Conservation (phyloP, 129 eudicot genomes). For the Kitagawia praeruptora region DNA sequence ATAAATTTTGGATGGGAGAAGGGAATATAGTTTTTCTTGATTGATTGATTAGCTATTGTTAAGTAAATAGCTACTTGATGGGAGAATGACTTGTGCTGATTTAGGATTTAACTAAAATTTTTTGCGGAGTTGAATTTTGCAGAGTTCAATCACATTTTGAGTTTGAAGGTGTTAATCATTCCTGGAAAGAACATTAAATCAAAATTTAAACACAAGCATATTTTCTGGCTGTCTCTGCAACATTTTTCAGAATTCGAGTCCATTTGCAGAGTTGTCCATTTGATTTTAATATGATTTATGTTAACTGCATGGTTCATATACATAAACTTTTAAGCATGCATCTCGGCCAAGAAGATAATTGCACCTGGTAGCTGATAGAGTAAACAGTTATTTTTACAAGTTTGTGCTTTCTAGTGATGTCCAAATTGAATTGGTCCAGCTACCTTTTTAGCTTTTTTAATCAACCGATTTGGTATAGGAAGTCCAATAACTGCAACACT, state of each 20-base stretch:
- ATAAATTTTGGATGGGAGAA: too few species aligned
- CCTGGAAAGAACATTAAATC: too few species aligned
- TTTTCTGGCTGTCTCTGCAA: too few species aligned
- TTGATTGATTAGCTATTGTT: neutral
- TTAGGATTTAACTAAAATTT: neutral
- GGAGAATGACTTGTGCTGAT: neutral
- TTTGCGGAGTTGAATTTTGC: too few species aligned
- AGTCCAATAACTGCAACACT: slow-evolving; percentile 68
- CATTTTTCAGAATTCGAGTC: too few species aligned
- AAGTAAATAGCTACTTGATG: neutral
- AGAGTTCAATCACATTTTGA: too few species aligned
- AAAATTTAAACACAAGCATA: too few species aligned
- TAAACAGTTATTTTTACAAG: neutral
- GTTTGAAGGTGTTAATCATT: too few species aligned
- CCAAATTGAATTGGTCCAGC: slow-evolving; percentile 84
- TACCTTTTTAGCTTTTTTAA: slow-evolving; percentile 75
- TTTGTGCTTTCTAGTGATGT: slow-evolving; percentile 71
- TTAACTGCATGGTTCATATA: neutral
- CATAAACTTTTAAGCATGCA: neutral
- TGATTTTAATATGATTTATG: neutral
- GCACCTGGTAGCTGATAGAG: neutral
- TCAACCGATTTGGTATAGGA: slow-evolving; percentile 58
- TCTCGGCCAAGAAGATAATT: neutral
- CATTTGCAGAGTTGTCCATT: too few species aligned
- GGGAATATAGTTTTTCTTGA: neutral